These are phyloP conservation scores for Glarea lozoyensis DNA, from an alignment of 495 filamentous ascomycete species.

Conservation along the genomic window DNA sequence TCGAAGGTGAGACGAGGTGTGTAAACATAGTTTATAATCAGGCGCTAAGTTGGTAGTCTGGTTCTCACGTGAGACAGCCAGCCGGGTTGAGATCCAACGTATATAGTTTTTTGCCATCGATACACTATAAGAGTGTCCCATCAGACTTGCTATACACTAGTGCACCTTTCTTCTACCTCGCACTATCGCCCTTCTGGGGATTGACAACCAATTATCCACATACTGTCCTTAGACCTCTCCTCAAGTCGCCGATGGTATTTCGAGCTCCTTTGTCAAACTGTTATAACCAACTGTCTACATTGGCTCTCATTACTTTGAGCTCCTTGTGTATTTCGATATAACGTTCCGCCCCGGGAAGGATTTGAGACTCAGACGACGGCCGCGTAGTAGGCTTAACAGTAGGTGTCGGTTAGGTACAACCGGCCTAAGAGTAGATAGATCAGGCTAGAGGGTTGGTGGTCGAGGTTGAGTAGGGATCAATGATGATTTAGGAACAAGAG, in stretches of 20 bases:
- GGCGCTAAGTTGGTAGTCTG: too few relatives aligned
- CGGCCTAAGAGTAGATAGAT: not conserved
- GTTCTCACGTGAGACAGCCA: too few relatives aligned
- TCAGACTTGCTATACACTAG: too few relatives aligned
- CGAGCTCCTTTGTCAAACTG: too few relatives aligned
- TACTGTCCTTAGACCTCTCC: slow-evolving; percentile 59
- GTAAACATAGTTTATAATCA: too few relatives aligned
- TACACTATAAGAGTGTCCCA: too few relatives aligned
- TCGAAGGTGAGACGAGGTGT: too few relatives aligned
- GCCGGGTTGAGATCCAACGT: too few relatives aligned
- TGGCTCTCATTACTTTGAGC: too few relatives aligned
- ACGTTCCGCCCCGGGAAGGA: not conserved
- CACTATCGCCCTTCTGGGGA: slow-evolving; percentile 49
- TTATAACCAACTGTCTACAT: too few relatives aligned
- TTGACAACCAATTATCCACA: slow-evolving; percentile 65
- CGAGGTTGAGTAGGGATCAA: not conserved
- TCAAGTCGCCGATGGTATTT: slow-evolving; percentile 60
- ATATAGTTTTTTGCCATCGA: too few relatives aligned
- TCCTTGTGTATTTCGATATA: slow-evolving; percentile 63
- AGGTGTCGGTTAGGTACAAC: not conserved
- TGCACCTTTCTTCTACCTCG: too few relatives aligned
- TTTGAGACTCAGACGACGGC: not conserved
- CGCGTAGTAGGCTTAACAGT: not conserved
- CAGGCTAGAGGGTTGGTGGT: not conserved
- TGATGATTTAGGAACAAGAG: not conserved